Evolutionary conservation across 345 rosid genomes (phyloP).

Genomic region (Garcia nutans): DNA sequence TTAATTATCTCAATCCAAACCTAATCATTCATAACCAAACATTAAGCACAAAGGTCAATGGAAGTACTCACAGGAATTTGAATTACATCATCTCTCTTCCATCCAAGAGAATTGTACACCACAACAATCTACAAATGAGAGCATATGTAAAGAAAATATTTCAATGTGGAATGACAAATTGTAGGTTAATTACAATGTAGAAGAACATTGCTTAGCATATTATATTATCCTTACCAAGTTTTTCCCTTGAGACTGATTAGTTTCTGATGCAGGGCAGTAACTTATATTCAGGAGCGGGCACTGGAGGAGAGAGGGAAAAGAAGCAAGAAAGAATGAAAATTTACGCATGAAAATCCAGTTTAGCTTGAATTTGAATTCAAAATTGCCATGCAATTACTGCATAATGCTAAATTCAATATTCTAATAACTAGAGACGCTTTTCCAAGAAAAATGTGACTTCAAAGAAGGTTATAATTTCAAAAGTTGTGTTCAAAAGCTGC

Average conservation of each 20-base stretch:
- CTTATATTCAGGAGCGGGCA: constrained; percentile 94
- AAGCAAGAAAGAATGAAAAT: neutral
- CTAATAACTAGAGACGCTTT: neutral
- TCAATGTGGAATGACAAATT: constrained; percentile 19
- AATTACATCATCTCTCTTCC: constrained; percentile 83
- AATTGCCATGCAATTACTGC: neutral
- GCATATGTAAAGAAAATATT: constrained; percentile 17
- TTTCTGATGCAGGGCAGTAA: constrained; percentile 87
- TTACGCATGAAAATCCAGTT: constrained; percentile 10
- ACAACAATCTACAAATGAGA: constrained; percentile 55
- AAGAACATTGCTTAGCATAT: neutral
- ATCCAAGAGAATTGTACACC: constrained; percentile 91
- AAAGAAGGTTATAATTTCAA: constrained; percentile 2
- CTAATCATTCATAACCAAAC: neutral
- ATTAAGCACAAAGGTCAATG: neutral
- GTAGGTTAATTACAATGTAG: neutral
- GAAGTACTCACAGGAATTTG: constrained; percentile 75
- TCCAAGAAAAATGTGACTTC: neutral
- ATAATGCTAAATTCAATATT: neutral
- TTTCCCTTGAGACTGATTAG: constrained; percentile 52
- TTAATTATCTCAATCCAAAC: neutral
- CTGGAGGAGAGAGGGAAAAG: constrained; percentile 36
- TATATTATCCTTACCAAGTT: constrained; percentile 58
- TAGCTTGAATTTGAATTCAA: constrained; percentile 12
- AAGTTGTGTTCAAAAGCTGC: neutral